Evolutionary conservation across 257 asterid species (phyloP), one percentile per base, ranked within the genome.

Genomic region (Rauvolfia tetraphylla): DNA sequence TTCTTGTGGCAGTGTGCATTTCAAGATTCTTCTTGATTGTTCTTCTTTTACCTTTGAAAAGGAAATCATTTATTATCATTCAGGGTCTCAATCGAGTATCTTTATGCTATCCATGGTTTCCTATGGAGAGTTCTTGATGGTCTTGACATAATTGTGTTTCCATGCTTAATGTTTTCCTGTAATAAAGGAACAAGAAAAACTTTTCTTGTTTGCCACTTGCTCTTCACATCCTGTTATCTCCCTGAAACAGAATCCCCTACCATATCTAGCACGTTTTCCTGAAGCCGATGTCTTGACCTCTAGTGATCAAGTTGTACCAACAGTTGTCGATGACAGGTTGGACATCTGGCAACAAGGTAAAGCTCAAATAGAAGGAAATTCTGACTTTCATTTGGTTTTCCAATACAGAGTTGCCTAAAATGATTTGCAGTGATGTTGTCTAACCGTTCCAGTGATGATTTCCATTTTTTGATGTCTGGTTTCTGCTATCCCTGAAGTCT

Each of bases 201-300:
- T 36, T 66, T 66, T 66, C 49, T 68, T 23, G 73, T 70, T 42
- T 34, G 71, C 46, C 77, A 77, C 68, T 29, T 75, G 69, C 65
- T 78, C 76, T 44, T 70, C 61, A 79, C 74, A 74, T 78, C 81
- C 38, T 72, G 81, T 75, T 81, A 74, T 77, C 75, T 85, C 76
- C 78, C 61, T 78, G 73, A 75, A 79, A 87, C 96, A 95, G 99
- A 88, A 95, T 79, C 99, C 99, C 49, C 92, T 93, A 75, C 99
- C 98, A 46, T 95, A 89, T 83, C 91, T 95, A 67, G 97, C 97
- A 72, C 97, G 95, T 78, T 93, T 83, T 87, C 97, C 98, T 71
- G 97, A 93, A 90, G 99, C 99, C 68, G 99, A 95, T 78, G 85
- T 95, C 84, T 86, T 95, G 84, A 91, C 98, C 74, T 95, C 99